These are phyloP conservation scores for Neoascochyta sp. DNA, from an alignment of 2,329 filamentous ascomycete species.

Conservation along the genomic window DNA sequence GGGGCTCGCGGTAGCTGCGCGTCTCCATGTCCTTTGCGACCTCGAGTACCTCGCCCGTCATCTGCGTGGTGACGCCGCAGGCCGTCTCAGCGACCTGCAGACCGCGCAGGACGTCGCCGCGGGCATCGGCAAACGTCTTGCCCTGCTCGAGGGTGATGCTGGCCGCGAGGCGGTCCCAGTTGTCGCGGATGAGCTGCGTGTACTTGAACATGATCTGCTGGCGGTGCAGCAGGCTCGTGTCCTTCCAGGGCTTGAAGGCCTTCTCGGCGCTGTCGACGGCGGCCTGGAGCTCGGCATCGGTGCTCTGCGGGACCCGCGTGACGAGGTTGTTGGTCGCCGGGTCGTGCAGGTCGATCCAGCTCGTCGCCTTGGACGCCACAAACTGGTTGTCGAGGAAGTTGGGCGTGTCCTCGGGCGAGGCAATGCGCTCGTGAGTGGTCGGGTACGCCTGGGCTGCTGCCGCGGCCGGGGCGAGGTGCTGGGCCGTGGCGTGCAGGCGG, in stretches of 20 bases:
- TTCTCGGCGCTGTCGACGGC: conserved; percentile 71
- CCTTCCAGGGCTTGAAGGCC: conserved; percentile 71
- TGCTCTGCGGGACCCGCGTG: conserved; percentile 78
- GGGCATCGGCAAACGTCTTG: conserved; percentile 81
- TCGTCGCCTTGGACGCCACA: conserved; percentile 60
- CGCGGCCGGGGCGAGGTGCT: conserved; percentile 49
- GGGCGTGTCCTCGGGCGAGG: conserved; percentile 65
- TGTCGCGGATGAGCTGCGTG: conserved; percentile 71
- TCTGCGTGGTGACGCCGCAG: conserved; percentile 73
- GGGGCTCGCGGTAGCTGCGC: conserved; percentile 72
- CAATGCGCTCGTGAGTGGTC: conserved; percentile 67
- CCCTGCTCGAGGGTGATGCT: conserved; percentile 86
- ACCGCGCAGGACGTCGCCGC: conserved; percentile 75
- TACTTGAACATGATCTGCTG: conserved; percentile 90
- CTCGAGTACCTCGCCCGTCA: conserved; percentile 80
- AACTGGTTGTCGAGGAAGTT: conserved; percentile 84
- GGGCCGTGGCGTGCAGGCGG: conserved; percentile 54
- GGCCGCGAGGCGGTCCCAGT: conserved; percentile 80
- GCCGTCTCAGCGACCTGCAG: conserved; percentile 82
- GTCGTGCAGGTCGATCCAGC: conserved; percentile 77
- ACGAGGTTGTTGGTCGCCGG: conserved; percentile 83
- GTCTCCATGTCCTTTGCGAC: conserved; percentile 91
- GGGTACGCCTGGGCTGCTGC: conserved; percentile 60
- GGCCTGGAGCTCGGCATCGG: conserved; percentile 69
- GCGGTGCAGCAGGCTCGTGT: conserved; percentile 66